Percentiles rank a stretch among this genome's conserved stretches.
Conservation (phyloP, 192 early-diverging fungal species). For the Piromyces sp. region DNA sequence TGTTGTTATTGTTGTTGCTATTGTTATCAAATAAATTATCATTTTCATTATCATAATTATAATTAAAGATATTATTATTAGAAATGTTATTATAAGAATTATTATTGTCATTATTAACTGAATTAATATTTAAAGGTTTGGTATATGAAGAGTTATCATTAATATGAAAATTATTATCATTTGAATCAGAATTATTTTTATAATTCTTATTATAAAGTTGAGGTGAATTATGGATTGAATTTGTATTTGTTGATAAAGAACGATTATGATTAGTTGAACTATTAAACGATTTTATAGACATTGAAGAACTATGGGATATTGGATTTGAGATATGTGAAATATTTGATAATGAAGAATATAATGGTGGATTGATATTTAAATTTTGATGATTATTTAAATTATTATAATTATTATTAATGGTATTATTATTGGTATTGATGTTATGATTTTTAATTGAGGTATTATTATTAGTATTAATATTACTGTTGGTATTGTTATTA, state of each 20-base stretch:
- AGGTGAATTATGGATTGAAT: neutral
- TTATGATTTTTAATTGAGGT: neutral
- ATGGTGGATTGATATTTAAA: neutral
- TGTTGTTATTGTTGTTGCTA: too few relatives aligned
- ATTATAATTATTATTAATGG: neutral
- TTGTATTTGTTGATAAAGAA: neutral
- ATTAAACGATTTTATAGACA: neutral
- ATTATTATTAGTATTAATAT: neutral
- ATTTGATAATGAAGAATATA: neutral
- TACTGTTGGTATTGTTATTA: neutral
- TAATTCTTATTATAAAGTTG: too few relatives aligned
- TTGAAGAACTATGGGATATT: neutral
- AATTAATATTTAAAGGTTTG: too few relatives aligned
- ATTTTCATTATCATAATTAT: too few relatives aligned
- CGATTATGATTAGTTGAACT: neutral
- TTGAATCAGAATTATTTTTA: too few relatives aligned
- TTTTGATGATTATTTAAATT: neutral
- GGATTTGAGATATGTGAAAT: neutral
- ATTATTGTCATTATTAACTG: too few relatives aligned
- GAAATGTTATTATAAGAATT: too few relatives aligned
- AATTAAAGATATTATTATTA: too few relatives aligned
- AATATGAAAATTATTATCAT: too few relatives aligned
- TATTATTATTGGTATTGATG: neutral
- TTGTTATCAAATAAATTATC: too few relatives aligned
- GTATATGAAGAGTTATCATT: too few relatives aligned